Evolutionary conservation across 805 yeast species (phyloP), one percentile per base, ranked within the genome.

Genomic region (Kregervanrija pseudodelftensis): DNA sequence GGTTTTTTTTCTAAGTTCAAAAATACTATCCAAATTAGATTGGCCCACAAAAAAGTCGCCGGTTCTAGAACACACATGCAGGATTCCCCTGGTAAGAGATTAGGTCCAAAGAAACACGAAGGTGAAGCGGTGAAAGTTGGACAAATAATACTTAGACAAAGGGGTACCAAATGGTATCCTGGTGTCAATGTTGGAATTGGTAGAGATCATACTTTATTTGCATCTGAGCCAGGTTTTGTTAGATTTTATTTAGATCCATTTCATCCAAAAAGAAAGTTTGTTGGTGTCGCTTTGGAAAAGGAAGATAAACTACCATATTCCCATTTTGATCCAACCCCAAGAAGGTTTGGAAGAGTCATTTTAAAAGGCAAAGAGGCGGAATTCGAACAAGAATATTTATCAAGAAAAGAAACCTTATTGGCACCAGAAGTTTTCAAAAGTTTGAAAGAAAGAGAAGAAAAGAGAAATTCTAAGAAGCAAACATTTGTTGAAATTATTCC

Each of bases 51-150:
- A 67, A 84, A 81, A 62, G 96, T 93, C 8, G 88, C 95, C 15
- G 96, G 97, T 55, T 88, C 97, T n/a, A 85, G 80, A 67, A 85
- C 96, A 13, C 85, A 85, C 53, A 90, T 85, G 79, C 83, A 84
- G 61, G 96, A 90, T 64, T 90, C 99, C 12, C 88, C 88, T 3
- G 99, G 99, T 71, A 80, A 95, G 64, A 74, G 98, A 60, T 69
- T 93, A 42, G 99, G 99, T 22, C 85, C 95, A 33, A 93, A 93
- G 67, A 85, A 76, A 41, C 77, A 83, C 49, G 96, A 91, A 58
- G 89, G 93, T 36, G 72, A 77, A 59, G 68, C 62, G 39, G 96
- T 91, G 1, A 73, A 74, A 41, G 80, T 86, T 1, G 97, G 97
- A 9, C 85, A 89, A 57, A 89, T 93, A 53, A 72, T 93, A 34